Evolutionary conservation across 2,329 filamentous ascomycete genomes (phyloP), one percentile per base, ranked within the genome.

Genomic region (Gaeumannomyces sp.): DNA sequence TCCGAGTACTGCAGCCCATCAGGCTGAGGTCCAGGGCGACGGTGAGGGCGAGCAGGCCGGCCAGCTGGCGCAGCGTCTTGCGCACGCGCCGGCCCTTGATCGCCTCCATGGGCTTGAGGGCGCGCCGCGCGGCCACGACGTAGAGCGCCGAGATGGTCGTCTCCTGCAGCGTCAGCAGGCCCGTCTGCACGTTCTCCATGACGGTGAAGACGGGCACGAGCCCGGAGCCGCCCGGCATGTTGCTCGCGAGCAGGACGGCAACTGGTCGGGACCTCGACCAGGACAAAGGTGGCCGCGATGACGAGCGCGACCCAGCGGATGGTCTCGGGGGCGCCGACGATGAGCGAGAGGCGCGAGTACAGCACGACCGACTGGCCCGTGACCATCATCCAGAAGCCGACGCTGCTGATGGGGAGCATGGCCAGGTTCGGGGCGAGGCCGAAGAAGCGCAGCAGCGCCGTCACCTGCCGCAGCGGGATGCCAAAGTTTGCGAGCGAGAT

Each of bases 361-460:
- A 85, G 75, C 8, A 85, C 83, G n/a, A 84, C 69, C 0, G 80
- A 79, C 69, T 84, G 81, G 0, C 83, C 83, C 22, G 81, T 83
- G 0, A 85, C 77, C 81, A 85, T 83, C 2, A 74, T 70, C 71
- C 78, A 82, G 81, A 82, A 85, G 1, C 82, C 82, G 53, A 83
- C 67, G 19, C 77, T 78, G 53, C 81, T 73, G 5, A 81, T 64
- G 2, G 76, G 77, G 4, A 76, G 62, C 57, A 65, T 60, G 3
- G 57, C 64, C 31, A 63, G 28, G 2, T 58, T 65, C 6, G 64
- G 60, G 5, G 59, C 64, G 5, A 62, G 58, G 38, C 53, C 64
- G 61, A 59, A 60, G 16, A 65, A 59, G 7, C 64, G 64, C 2
- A 65, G 19, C n/a, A 61, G 25, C 13, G 33, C 60, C n/a, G 38